Evolutionary conservation across 352 stramenopile species (phyloP).

Genomic region (Phytopythium helicoides): DNA sequence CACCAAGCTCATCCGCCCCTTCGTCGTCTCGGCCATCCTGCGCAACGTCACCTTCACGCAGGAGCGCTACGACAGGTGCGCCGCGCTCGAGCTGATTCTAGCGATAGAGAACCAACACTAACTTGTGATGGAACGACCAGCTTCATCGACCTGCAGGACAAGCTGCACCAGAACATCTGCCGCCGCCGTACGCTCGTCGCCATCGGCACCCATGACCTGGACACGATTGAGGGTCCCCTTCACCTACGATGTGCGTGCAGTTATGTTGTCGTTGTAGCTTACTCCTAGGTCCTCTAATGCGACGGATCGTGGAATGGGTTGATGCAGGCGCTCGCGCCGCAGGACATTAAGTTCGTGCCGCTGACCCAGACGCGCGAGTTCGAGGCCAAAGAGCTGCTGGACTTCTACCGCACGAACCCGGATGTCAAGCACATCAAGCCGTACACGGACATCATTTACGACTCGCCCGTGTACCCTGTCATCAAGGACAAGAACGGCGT

Average conservation of each 20-base stretch:
- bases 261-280: no score
- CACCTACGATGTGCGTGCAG: slow-evolving; percentile 75
- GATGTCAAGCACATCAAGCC: slow-evolving; percentile 98
- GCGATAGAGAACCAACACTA: not conserved
- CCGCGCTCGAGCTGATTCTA: not conserved
- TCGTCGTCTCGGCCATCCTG: slow-evolving; percentile 97
- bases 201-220: slow-evolving; percentile 99
- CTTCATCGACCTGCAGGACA: slow-evolving; percentile 99
- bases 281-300: not conserved
- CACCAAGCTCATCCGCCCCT: slow-evolving; percentile 93
- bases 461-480: slow-evolving; percentile 97
- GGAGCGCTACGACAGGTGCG: slow-evolving; percentile 92
- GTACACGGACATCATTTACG: slow-evolving; percentile 99
- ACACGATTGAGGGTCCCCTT: slow-evolving; percentile 95
- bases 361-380: slow-evolving; percentile 91
- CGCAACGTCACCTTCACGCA: slow-evolving; percentile 95
- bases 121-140: slow-evolving; percentile 23
- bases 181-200: slow-evolving; percentile 98
- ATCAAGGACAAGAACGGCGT: slow-evolving; percentile 95
- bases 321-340: slow-evolving; percentile 83
- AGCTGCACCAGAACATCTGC: slow-evolving; percentile 99
- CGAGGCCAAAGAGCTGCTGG: slow-evolving; percentile 93
- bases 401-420: slow-evolving; percentile 95
- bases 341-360: slow-evolving; percentile 97
- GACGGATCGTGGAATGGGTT: not conserved